Evolutionary conservation across 2,329 filamentous ascomycete species (phyloP), one percentile per base, ranked within the genome.

Genomic region (Penicillium sumatraense): DNA sequence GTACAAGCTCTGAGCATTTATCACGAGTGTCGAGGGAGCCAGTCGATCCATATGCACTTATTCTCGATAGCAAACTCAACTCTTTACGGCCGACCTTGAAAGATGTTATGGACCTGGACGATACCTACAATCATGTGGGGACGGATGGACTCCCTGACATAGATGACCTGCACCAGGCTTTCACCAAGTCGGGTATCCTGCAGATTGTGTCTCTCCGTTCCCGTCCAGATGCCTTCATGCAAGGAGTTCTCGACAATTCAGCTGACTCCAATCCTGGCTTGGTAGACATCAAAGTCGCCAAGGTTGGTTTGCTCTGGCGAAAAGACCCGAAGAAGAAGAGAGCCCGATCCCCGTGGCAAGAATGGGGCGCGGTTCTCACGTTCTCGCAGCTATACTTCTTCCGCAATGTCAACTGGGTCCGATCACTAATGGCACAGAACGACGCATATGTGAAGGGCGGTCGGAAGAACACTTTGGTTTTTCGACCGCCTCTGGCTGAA

Each of bases 361-460:
- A 99, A 81, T 99, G 95, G 95, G 95, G 95, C 49, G 95, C 92
- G 21, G 89, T 99, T 55, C 82, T 99, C 26, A 99, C 95, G 0
- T 91, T 93, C n/a, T 96, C 95, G 5, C 93, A 97, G 68, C 83
- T 99, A 7, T 99, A 97, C 73, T 91, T 99, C 73, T 99, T 98
- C 78, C 88, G 91, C 54, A 97, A 98, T 70, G 89, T 91, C 5
- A 82, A 87, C 18, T 99, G 95, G 93, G 87, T 96, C 29, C 98
- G 96, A 74, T 89, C 84, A 55, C 76, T 99, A 60, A 92, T 98
- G 78, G 85, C 90, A 60, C 95, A 99, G 70, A 88, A 93, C 69
- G 92, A 96, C 42, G 80, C 82, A 11, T 91, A 96, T 66, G 81
- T 91, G 64, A 95, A 89, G 70, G 85, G 88, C 51, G 91, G 89